phyloP scores from a whole-genome alignment of 345 rosid species.

The Linum trigynum region DNA sequence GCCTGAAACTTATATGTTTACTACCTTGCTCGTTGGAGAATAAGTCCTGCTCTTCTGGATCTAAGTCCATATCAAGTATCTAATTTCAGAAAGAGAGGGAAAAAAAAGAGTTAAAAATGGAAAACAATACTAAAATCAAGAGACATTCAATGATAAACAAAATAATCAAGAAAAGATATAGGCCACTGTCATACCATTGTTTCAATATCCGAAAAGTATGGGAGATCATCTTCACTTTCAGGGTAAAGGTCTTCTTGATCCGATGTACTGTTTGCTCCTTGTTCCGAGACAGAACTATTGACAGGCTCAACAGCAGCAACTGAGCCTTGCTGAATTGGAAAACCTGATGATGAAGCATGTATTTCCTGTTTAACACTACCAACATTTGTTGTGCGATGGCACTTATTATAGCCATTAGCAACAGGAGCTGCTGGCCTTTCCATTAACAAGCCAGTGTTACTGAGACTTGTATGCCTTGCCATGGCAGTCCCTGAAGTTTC shows the following conservation, averaged over 20 bases:
- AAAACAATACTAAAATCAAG: neutral
- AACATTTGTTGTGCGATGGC: slow-evolving; percentile 21
- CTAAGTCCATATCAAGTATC: slow-evolving; percentile 78
- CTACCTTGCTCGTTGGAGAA: slow-evolving; percentile 47
- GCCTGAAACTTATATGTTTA: neutral
- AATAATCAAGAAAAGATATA: neutral
- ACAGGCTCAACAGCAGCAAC: slow-evolving; percentile 24
- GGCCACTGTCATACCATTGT: slow-evolving; percentile 51
- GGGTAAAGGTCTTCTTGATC: slow-evolving; percentile 34
- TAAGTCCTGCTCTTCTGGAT: slow-evolving; percentile 50
- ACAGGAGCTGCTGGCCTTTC: slow-evolving; percentile 24
- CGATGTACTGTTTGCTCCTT: slow-evolving; percentile 10
- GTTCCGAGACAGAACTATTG: slow-evolving; percentile 20
- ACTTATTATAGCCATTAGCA: slow-evolving; percentile 26
- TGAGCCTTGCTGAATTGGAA: slow-evolving; percentile 30
- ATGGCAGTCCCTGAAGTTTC: slow-evolving; percentile 22
- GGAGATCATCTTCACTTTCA: slow-evolving; percentile 68
- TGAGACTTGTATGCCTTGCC: slow-evolving; percentile 18
- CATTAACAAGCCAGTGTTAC: neutral
- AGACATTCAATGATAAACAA: neutral
- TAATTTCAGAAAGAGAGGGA: slow-evolving; percentile 11
- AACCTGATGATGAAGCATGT: slow-evolving; percentile 14
- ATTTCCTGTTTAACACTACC: slow-evolving; percentile 26
- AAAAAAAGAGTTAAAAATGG: neutral
- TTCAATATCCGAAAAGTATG: slow-evolving; percentile 70